Percentiles rank a stretch among this genome's conserved stretches.
These are phyloP conservation scores for Schizosaccharomyces cryophilus DNA, from an alignment of 805 yeast species.

Conservation along the genomic window DNA sequence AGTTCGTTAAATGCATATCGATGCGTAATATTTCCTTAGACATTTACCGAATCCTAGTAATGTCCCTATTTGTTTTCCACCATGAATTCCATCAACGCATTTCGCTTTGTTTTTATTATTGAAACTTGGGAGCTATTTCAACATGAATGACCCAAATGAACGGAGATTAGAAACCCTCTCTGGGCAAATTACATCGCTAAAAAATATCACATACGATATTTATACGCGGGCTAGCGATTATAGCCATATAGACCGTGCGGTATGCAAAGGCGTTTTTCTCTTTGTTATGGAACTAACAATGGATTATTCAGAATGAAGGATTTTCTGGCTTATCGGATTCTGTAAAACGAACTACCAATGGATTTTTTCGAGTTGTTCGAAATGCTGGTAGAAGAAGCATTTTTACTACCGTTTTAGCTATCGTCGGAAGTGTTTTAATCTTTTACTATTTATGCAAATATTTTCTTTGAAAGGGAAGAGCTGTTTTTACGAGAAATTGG, in stretches of 20 bases:
- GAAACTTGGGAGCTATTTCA: neutral
- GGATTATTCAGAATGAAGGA: neutral
- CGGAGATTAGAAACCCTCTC: neutral
- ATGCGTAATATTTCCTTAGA: too few species aligned
- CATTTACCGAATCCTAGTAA: too few species aligned
- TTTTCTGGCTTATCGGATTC: neutral
- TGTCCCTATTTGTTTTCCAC: too few species aligned
- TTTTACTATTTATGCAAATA: neutral
- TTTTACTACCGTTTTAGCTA: neutral
- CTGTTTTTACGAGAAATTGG: too few species aligned
- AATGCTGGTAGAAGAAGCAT: neutral
- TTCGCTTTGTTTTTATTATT: neutral
- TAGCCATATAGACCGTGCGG: neutral
- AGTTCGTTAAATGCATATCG: neutral
- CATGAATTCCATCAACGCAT: too few species aligned
- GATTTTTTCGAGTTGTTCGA: neutral
- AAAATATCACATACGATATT: neutral
- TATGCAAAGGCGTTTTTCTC: neutral
- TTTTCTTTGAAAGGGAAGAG: neutral
- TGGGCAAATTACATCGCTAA: neutral
- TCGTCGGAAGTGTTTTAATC: neutral
- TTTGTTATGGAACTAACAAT: neutral
- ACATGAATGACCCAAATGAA: neutral
- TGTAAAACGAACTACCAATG: neutral
- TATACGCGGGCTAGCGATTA: neutral